Conservation (phyloP, 371 early-diverging fungal genomes). For the Conidiobolus incongruus region DNA sequence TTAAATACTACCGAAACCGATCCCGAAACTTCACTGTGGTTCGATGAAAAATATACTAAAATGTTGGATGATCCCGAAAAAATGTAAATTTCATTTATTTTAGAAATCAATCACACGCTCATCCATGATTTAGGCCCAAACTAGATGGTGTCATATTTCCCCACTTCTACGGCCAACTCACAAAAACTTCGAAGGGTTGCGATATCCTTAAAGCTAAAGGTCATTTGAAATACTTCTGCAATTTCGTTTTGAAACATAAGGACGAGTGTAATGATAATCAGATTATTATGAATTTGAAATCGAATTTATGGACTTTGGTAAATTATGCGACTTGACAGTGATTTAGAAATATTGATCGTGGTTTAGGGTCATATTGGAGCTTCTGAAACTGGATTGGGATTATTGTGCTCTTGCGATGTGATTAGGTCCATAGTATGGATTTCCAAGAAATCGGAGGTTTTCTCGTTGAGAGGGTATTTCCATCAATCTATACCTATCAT, state of each 20-base stretch:
- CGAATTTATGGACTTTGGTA: slow-evolving; percentile 45
- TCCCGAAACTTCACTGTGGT: slow-evolving; percentile 7
- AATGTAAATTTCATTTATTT: slow-evolving; percentile 3
- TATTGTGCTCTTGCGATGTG: slow-evolving; percentile 42
- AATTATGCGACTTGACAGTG: not conserved
- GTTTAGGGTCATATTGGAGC: slow-evolving; percentile 61
- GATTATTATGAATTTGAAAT: slow-evolving; percentile 33
- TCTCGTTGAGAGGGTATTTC: slow-evolving; percentile 56
- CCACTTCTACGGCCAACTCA: slow-evolving; percentile 66
- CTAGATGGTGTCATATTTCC: slow-evolving; percentile 30
- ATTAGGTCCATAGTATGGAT: slow-evolving; percentile 42
- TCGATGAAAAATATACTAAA: slow-evolving; percentile 4
- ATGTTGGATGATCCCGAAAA: slow-evolving; percentile 6
- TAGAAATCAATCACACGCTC: not conserved
- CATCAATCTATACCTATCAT: not conserved
- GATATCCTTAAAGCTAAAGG: slow-evolving; percentile 30
- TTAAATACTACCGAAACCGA: slow-evolving; percentile 8
- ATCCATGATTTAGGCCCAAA: slow-evolving; percentile 12
- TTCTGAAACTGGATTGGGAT: slow-evolving; percentile 34
- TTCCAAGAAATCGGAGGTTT: slow-evolving; percentile 34
- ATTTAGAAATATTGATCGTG: slow-evolving; percentile 1
- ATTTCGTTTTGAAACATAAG: slow-evolving; percentile 26
- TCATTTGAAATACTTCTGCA: slow-evolving; percentile 36
- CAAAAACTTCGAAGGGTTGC: slow-evolving; percentile 59
- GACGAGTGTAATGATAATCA: slow-evolving; percentile 15